A percentile compares a stretch with the other conserved stretches of the same genome.
These are phyloP conservation scores for Dianthus caryophyllus DNA, from an alignment of 148 eudicot species.

Conservation along the genomic window DNA sequence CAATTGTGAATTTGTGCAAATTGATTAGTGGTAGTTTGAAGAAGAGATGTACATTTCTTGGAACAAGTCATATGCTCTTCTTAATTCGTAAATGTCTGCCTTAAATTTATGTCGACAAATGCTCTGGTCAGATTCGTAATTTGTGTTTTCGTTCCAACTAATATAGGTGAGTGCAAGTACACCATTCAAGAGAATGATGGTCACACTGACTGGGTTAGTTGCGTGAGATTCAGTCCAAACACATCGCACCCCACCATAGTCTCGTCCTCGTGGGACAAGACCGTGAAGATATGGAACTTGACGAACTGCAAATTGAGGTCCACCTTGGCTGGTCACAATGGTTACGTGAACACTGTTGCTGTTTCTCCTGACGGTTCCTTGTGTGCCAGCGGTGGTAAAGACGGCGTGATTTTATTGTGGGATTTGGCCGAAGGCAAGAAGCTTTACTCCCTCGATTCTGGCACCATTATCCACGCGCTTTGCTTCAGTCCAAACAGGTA, in stretches of 20 bases:
- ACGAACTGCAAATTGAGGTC: constrained; percentile 69
- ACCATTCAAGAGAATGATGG: constrained; percentile 71
- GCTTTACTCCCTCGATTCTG: constrained; percentile 66
- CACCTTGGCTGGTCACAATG: constrained; percentile 64
- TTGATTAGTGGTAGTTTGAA: too few species aligned
- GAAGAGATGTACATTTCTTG: too few species aligned
- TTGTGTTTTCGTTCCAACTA: background rate
- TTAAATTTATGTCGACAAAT: background rate
- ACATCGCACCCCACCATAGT: constrained; percentile 62
- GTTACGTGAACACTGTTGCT: constrained; percentile 81
- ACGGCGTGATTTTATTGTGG: constrained; percentile 69
- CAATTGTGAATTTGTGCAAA: too few species aligned
- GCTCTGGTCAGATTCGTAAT: background rate
- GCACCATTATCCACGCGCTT: constrained; percentile 64
- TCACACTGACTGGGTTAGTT: constrained; percentile 83
- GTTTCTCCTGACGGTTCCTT: constrained; percentile 85
- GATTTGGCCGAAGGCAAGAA: constrained; percentile 87
- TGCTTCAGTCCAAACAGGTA: constrained; percentile 93
- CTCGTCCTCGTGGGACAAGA: constrained; percentile 78
- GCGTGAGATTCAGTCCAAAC: constrained; percentile 82
- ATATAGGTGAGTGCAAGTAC: constrained; percentile 71
- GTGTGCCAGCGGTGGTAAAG: constrained; percentile 93
- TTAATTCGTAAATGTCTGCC: background rate
- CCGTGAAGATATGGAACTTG: constrained; percentile 89
- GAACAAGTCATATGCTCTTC: too few species aligned